Base-by-base conservation (phyloP, 805 yeast species). In the Sugiyamaella floridensis region DNA sequence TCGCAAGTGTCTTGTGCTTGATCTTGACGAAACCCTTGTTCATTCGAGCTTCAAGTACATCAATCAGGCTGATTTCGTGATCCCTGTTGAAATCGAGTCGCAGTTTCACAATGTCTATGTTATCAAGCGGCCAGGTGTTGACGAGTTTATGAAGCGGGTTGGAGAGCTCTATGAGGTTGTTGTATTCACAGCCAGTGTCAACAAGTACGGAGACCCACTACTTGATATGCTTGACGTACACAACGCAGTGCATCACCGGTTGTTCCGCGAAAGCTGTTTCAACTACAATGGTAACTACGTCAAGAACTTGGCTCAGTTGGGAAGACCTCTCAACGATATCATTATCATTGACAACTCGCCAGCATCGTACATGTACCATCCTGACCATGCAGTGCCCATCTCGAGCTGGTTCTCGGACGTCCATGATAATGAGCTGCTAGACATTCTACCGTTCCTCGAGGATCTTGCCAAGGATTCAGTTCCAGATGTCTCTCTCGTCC, bases 381-480 rank as follows among this genome's bases (percentile, higher is more conserved):
- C 99, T 18, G 95, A 89, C 68, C 97, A 93, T 72, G 95, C 98
- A 8, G 85, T 93, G 28, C 99, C 99, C 20, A 87, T 93, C 28
- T 87, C 96, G 59, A 84, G 93, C 67, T 93, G 99, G 99, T 93
- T 93, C 75, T 87, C 96, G 60, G 99, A 93, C 71, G 82, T 93
- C 28, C 99, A 93, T 68, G 99, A 93, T 69, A 90, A 90, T 67
- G 99, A 93, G 75, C 76, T 93, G 62, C 70, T 87, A 56, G 99
- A 93, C 70, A 80, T 93, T 69, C 72, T 93, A 51, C 99, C 98
- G 12, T 82, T 93, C 55, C 75, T 93, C 60, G 88, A 89, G 67
- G 98, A 93, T 67, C 71, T 93, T 52, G 80, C 97, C 6, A 71
- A 76, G 58, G 66, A 75, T 10, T 76, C 76, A 45, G 97, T 93